Conservation (phyloP, 2,329 filamentous ascomycete species). For the Pleoardoris graminearum region DNA sequence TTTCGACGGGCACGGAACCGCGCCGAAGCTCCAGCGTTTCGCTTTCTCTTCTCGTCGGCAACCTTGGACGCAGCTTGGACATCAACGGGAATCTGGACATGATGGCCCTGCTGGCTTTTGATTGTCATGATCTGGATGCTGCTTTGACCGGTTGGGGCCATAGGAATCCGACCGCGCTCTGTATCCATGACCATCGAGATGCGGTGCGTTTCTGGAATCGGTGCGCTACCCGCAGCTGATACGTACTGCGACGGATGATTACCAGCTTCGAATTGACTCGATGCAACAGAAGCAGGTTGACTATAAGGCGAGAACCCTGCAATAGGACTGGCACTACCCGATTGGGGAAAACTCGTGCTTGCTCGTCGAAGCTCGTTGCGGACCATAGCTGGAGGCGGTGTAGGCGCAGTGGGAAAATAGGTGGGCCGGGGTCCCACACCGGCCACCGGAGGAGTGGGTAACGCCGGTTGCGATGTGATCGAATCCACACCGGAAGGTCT, state of each 20-base stretch:
- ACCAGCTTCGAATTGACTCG: constrained; percentile 44
- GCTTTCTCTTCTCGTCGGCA: constrained; percentile 81
- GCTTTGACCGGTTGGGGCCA: constrained; percentile 52
- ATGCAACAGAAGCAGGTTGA: constrained; percentile 37
- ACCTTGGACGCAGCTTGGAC: constrained; percentile 79
- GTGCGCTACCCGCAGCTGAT: constrained; percentile 14
- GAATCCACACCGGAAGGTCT: constrained; percentile 51
- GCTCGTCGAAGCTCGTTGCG: constrained; percentile 32
- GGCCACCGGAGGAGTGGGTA: constrained; percentile 52
- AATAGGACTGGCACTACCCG: constrained; percentile 51
- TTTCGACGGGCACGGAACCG: constrained; percentile 81
- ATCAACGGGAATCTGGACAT: constrained; percentile 70
- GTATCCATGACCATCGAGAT: constrained; percentile 38
- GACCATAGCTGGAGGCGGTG: constrained; percentile 32
- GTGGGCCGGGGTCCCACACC: constrained; percentile 40
- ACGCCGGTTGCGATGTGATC: constrained; percentile 50
- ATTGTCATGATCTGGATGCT: constrained; percentile 59
- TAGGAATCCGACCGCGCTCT: constrained; percentile 49
- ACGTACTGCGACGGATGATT: constrained; percentile 27
- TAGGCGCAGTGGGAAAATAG: constrained; percentile 43
- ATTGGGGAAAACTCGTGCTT: constrained; percentile 47
- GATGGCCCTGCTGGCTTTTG: constrained; percentile 54
- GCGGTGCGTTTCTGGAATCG: constrained; percentile 36
- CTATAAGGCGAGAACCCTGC: constrained; percentile 50
- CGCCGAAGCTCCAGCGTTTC: constrained; percentile 84